These are phyloP conservation scores for Halophytophthora polymorphica DNA, from an alignment of 352 stramenopile species.

Conservation along the genomic window DNA sequence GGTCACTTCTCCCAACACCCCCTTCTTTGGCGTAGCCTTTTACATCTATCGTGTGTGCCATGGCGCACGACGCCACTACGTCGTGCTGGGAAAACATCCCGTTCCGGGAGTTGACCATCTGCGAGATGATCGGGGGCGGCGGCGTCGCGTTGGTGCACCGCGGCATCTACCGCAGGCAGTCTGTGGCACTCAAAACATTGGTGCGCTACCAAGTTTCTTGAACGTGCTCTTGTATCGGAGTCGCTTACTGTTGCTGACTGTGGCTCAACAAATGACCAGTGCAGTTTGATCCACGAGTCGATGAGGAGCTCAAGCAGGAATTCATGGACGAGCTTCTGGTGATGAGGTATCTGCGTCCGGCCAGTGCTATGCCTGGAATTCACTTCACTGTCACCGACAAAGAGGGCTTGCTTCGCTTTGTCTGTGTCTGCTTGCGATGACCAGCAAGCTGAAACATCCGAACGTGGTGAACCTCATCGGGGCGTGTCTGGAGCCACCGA, in stretches of 20 bases:
- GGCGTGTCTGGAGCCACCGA: constrained; percentile 66
- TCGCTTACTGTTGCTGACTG: neutral
- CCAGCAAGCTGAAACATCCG: constrained; percentile 59
- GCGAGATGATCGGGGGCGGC: constrained; percentile 83
- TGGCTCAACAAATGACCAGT: neutral
- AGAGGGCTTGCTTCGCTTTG: neutral
- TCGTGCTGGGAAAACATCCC: constrained; percentile 69
- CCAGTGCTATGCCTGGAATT: neutral
- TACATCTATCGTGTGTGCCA: too few species aligned
- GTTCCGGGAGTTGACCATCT: constrained; percentile 79
- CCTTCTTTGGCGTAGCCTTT: too few species aligned
- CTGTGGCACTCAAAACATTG: constrained; percentile 88
- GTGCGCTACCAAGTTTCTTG: constrained; percentile 44
- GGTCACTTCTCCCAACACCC: too few species aligned
- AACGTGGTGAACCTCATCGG: constrained; percentile 80
- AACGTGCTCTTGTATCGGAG: neutral
- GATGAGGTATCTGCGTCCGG: constrained; percentile 62
- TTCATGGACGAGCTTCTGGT: constrained; percentile 93
- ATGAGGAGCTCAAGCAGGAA: constrained; percentile 84
- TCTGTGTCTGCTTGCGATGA: neutral
- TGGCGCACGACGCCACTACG: neutral
- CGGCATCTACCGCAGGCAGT: constrained; percentile 63
- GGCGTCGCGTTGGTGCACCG: constrained; percentile 89
- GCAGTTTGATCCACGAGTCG: constrained; percentile 84
- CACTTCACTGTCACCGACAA: neutral